phyloP scores from a whole-genome alignment of 2,329 filamentous ascomycete genomes.

The Eutypella sp. region DNA sequence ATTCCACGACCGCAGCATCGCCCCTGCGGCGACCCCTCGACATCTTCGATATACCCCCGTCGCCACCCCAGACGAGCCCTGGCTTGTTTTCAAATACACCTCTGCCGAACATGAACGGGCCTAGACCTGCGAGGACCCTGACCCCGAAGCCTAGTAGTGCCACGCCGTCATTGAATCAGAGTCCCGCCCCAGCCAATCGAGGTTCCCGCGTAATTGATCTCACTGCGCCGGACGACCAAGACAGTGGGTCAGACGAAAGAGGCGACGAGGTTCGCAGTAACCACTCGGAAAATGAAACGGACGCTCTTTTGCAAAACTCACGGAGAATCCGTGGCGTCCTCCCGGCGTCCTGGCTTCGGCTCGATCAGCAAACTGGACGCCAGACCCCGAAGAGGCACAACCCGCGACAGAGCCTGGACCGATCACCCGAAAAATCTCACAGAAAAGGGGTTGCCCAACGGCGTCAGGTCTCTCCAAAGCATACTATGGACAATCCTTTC shows the following conservation, averaged over 20 bases:
- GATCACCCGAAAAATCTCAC: slow-evolving; percentile 33
- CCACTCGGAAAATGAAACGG: slow-evolving; percentile 36
- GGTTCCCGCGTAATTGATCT: slow-evolving; percentile 19
- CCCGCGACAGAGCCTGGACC: slow-evolving; percentile 26
- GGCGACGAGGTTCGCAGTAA: slow-evolving; percentile 8
- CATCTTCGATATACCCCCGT: slow-evolving; percentile 33
- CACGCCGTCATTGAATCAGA: slow-evolving; percentile 20
- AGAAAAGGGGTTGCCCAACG: slow-evolving; percentile 47
- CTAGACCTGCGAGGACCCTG: slow-evolving; percentile 9
- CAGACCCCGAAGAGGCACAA: slow-evolving; percentile 25
- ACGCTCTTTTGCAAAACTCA: slow-evolving; percentile 20
- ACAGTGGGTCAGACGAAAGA: slow-evolving; percentile 10
- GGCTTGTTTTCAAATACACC: slow-evolving; percentile 20
- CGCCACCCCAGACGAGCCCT: slow-evolving; percentile 34
- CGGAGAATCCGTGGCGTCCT: slow-evolving; percentile 55
- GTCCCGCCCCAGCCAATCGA: slow-evolving; percentile 17
- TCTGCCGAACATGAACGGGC: slow-evolving; percentile 7
- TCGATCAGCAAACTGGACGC: slow-evolving; percentile 45
- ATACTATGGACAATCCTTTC: slow-evolving; percentile 26
- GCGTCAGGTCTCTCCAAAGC: slow-evolving; percentile 28
- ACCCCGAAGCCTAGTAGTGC: slow-evolving; percentile 26
- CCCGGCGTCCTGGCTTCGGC: slow-evolving; percentile 61
- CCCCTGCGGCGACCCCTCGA: slow-evolving; percentile 11
- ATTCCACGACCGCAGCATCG: slow-evolving; percentile 5
- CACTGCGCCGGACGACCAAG: slow-evolving; percentile 15